Evolutionary conservation across 345 rosid species (phyloP), one percentile per base, ranked within the genome.

Genomic region (Melaleuca quinquenervia): DNA sequence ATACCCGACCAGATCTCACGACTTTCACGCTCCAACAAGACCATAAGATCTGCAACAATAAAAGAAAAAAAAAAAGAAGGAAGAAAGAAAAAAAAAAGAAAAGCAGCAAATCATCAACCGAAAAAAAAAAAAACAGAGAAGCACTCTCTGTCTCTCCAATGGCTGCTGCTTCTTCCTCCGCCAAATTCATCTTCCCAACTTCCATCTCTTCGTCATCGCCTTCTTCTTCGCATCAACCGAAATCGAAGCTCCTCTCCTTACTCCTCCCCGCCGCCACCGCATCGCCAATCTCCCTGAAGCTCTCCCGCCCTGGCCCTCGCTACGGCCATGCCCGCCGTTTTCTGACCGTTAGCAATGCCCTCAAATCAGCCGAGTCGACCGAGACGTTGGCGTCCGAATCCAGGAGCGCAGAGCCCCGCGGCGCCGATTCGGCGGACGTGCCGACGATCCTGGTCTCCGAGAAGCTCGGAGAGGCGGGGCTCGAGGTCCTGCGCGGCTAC

Each of bases 401-500:
- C 64, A 55, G 13, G 22, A 52, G 84, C 45, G 51, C 20, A 56
- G 58, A 49, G 18, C 8, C 32, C 6, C 29, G 87, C 74, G 45
- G 64, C 83, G 13, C 84, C 51, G 45, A 82, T 5, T 74, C 64
- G 52, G 64, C 82, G 8, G 83, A 44, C 54, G 86, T 80, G 44
- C 94, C 95, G 0, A 91, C 88, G 11, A 94, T 96, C 83, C 88
- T 96, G 80, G 94, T 96, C 83, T 91, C 98, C 86, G 98, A 95
- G 94, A 96, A 96, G 86, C 98, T 96, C 10, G 96, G 96, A 88
- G 92, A 92, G 45, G 94, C 96, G 21, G 98, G 98, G n/a, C 82
- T 96, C 54, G 85, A 90, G 82, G 90, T 95, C 84, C 88, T 95
- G 56, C 87, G 90, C 12, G 85, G 85, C 85, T 91, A 88, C 52